Base-by-base conservation (phyloP, 2,329 filamentous ascomycete genomes). In the Septoria linicola region DNA sequence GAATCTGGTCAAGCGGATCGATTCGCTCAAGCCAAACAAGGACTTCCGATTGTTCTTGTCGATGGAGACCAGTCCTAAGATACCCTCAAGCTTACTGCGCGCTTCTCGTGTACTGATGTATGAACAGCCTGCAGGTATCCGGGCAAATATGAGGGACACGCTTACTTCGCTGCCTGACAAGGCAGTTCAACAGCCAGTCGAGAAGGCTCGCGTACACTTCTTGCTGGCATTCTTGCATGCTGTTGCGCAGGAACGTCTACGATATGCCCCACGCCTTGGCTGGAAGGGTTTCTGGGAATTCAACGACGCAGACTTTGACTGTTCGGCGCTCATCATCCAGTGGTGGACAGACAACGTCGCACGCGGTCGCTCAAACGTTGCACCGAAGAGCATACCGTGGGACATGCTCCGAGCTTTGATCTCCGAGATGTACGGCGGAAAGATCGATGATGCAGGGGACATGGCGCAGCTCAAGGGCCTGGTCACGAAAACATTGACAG, bases 271-370 rank as follows among this genome's bases (percentile, higher is more conserved):
- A 0, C 92, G 81, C 51, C 77, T 99, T 49, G 93, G 93, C 54
- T 99, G 93, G 93, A 96, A 95, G 76, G 89, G 90, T 47, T 96
- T 96, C 79, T 99, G 95, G 93, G 95, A 99, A 72, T 99, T 99
- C 72, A 99, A 99, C 68, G 95, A 99, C 72, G 95, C 91, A 63
- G 93, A 99, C 73, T 97, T 97, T 72, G 92, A 99, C 79, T 99
- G 93, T 73, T 96, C 88, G 39, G 89, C 89, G 48, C 93, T 89
- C 70, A 95, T 99, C 59, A 89, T 97, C 61, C 93, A 99, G 67
- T 88, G 87, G 25, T 99, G 93, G 93, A 80, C 96, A 57, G 89
- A 96, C 62, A 78, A 78, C 3, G 83, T 89, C 25, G 88, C 92
- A 2, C 83, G 87, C 61, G 89, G 87, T 59, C 85, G 93, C 53